These are phyloP conservation scores for Cystofilobasidium capitatum DNA, from an alignment of 768 basidiomycete genomes.

Conservation along the genomic window DNA sequence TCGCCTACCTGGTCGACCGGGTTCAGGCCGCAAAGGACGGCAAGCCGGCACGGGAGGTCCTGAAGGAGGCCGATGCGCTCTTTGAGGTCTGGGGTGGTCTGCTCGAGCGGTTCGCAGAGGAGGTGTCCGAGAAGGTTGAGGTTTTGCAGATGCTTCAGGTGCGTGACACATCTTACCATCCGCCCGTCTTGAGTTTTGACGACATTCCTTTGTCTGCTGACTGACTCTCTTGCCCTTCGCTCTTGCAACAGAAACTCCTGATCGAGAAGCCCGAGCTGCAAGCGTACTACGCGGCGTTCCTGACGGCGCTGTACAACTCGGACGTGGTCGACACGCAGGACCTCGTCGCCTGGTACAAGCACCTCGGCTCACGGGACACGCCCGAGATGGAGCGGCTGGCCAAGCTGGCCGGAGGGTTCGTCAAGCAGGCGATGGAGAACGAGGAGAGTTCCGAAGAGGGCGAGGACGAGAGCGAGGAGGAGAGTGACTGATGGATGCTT, in stretches of 20 bases:
- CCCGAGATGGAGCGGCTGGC: conserved; percentile 54
- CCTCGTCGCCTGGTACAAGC: conserved; percentile 74
- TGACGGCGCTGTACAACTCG: conserved; percentile 78
- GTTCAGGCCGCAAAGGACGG: conserved; percentile 56
- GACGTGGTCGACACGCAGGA: conserved; percentile 87
- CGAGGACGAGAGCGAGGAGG: conserved; percentile 43
- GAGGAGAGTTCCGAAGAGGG: conserved; percentile 22
- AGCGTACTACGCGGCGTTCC: conserved; percentile 70
- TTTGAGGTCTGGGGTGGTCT: conserved; percentile 72
- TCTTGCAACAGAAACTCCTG: conserved; percentile 31
- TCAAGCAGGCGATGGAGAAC: conserved; percentile 64
- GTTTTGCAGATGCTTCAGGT: conserved; percentile 73
- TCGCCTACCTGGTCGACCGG: conserved; percentile 67
- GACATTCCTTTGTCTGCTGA: not conserved
- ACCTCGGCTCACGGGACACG: conserved; percentile 52
- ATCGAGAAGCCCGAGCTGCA: conserved; percentile 47
- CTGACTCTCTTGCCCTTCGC: not conserved
- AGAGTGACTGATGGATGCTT: conserved; percentile 30
- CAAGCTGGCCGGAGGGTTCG: conserved; percentile 43
- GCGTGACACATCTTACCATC: conserved; percentile 21
- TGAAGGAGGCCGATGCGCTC: conserved; percentile 49
- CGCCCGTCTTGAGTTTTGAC: not conserved
- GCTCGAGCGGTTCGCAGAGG: conserved; percentile 63
- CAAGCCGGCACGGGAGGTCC: conserved; percentile 36
- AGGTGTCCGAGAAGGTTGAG: conserved; percentile 56